A percentile compares a stretch with the other conserved stretches of the same genome.
phyloP scores from a whole-genome alignment of 1,139 yeast genomes.

The Saccharomyces hybrid region DNA sequence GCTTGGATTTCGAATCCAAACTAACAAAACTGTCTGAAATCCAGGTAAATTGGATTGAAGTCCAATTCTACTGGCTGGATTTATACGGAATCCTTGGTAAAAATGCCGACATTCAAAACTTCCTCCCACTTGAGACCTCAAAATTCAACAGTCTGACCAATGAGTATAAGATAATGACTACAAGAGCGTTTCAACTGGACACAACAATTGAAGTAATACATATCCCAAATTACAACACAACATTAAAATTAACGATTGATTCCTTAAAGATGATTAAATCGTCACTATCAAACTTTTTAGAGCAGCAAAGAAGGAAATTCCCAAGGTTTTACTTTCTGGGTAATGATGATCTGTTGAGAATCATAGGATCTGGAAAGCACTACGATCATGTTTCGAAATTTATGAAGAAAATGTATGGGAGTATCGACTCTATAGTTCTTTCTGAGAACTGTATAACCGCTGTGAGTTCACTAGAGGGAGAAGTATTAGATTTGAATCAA shows the following conservation, averaged over 20 bases:
- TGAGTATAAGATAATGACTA: constrained; percentile 12
- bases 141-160: constrained; percentile 43
- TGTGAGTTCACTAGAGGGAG: constrained; percentile 59
- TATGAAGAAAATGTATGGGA: constrained; percentile 65
- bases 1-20: constrained; percentile 48
- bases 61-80: constrained; percentile 85
- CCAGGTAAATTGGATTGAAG: constrained; percentile 71
- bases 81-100: constrained; percentile 68
- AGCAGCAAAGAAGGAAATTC: constrained; percentile 65
- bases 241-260: constrained; percentile 48
- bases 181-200: constrained; percentile 44
- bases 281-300: constrained; percentile 72
- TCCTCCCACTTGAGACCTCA: constrained; percentile 64
- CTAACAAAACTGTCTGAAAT: constrained; percentile 46
- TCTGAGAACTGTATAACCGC: constrained; percentile 41
- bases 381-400: constrained; percentile 49
- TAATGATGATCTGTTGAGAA: constrained; percentile 78
- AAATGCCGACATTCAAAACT: constrained; percentile 49
- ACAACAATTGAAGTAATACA: constrained; percentile 51
- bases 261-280: constrained; percentile 52
- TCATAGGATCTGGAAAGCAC: constrained; percentile 61
- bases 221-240: constrained; percentile 43
- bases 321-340: constrained; percentile 87
- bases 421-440: constrained; percentile 43
- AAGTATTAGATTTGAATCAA: constrained; percentile 39